Evolutionary conservation across 2,329 filamentous ascomycete genomes (phyloP).

Genomic region (Fusarium sp.): DNA sequence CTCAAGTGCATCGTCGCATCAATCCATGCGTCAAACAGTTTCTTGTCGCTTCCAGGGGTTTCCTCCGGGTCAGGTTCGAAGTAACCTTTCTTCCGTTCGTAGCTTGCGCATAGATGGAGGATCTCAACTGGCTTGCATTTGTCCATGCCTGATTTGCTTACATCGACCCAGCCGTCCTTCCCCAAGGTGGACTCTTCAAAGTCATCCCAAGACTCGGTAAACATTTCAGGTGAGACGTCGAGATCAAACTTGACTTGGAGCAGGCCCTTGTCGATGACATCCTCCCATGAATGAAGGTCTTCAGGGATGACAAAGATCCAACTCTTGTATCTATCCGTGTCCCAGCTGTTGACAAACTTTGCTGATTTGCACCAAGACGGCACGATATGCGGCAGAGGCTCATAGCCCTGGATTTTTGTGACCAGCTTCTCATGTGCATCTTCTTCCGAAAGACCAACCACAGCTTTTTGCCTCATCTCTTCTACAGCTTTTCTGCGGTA

Average conservation of each 20-base stretch:
- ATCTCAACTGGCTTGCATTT: neutral
- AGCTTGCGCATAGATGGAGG: conserved; percentile 14
- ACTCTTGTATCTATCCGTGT: conserved; percentile 14
- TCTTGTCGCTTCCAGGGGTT: neutral
- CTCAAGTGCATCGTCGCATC: neutral
- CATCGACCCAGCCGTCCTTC: conserved; percentile 17
- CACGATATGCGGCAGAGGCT: conserved; percentile 37
- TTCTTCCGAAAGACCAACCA: conserved; percentile 14
- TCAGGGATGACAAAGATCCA: conserved; percentile 29
- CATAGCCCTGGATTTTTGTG: conserved; percentile 18
- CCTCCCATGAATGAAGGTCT: conserved; percentile 25
- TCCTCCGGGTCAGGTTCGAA: neutral
- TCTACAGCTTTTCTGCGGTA: conserved; percentile 8
- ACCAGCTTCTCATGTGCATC: conserved; percentile 15
- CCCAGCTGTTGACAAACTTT: neutral
- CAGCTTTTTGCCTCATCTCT: conserved; percentile 14
- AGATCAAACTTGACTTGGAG: conserved; percentile 27
- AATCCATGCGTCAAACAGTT: neutral
- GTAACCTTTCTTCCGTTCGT: neutral
- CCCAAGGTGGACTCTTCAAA: conserved; percentile 1
- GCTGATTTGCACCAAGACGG: conserved; percentile 26
- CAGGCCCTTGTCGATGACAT: conserved; percentile 21
- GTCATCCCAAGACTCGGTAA: neutral
- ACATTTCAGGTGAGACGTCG: conserved; percentile 12
- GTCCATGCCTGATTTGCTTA: conserved; percentile 6